Conservation (phyloP, 2,329 filamentous ascomycete genomes). For the Rhynchosporium secalis region DNA sequence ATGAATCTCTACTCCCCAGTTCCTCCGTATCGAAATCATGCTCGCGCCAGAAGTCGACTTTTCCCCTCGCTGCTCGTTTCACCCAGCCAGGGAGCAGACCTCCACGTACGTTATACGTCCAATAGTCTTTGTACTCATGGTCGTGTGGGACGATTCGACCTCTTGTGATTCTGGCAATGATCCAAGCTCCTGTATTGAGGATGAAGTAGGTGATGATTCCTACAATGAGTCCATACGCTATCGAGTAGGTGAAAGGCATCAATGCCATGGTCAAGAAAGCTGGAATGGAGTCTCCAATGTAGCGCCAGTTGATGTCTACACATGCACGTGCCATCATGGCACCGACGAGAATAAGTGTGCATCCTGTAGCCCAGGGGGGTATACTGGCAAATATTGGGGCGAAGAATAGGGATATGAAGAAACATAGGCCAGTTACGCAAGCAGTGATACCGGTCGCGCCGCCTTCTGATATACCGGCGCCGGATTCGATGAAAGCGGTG, state of each 20-base stretch:
- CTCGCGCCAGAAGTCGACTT: slow-evolving; percentile 34
- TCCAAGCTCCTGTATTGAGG: slow-evolving; percentile 71
- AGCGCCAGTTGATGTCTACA: slow-evolving; percentile 84
- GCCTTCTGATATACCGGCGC: slow-evolving; percentile 85
- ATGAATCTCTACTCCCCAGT: slow-evolving; percentile 22
- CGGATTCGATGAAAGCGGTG: slow-evolving; percentile 86
- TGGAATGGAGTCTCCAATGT: slow-evolving; percentile 79
- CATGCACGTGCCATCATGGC: slow-evolving; percentile 80
- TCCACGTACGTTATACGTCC: slow-evolving; percentile 76
- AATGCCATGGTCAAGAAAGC: slow-evolving; percentile 81
- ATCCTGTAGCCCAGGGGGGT: slow-evolving; percentile 85
- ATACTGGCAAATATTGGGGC: slow-evolving; percentile 89
- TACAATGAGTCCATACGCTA: slow-evolving; percentile 80
- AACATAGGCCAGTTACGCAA: slow-evolving; percentile 75
- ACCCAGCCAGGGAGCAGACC: slow-evolving; percentile 77
- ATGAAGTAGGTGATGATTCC: slow-evolving; percentile 76
- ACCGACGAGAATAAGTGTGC: slow-evolving; percentile 85
- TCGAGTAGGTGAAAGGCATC: slow-evolving; percentile 90
- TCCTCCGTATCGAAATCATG: slow-evolving; percentile 27
- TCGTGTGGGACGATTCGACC: slow-evolving; percentile 74
- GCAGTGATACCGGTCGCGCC: slow-evolving; percentile 83
- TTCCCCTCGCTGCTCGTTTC: slow-evolving; percentile 55
- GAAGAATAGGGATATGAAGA: slow-evolving; percentile 86
- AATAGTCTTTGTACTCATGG: slow-evolving; percentile 74
- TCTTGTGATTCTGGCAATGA: slow-evolving; percentile 64